Percentiles rank a stretch among this genome's conserved stretches.
Evolutionary conservation across 2,329 filamentous ascomycete genomes (phyloP).

Genomic region (Botrytis medusae): DNA sequence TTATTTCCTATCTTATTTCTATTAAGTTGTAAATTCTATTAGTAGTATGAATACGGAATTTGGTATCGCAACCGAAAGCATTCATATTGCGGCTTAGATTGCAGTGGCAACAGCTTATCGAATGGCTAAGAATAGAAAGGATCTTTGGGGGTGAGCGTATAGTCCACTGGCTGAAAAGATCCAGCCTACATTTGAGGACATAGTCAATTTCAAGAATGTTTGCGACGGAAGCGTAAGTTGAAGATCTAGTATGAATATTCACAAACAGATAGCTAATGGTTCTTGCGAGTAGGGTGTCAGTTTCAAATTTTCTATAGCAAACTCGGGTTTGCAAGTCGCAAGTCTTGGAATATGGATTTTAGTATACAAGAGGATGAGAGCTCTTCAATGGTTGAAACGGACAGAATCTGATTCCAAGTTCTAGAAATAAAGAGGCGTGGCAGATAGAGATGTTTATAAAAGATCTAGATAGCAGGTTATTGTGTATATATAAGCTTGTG

Average conservation of each 20-base stretch:
- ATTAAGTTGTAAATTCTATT: slow-evolving; percentile 26
- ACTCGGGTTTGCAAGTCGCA: background rate
- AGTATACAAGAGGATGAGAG: slow-evolving; percentile 1
- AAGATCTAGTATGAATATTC: background rate
- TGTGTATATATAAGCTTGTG: background rate
- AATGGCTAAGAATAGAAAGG: slow-evolving; percentile 27
- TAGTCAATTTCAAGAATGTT: slow-evolving; percentile 30
- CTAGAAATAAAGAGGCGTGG: too few relatives aligned
- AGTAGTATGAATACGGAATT: slow-evolving; percentile 23
- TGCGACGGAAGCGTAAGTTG: slow-evolving; percentile 27
- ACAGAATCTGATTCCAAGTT: background rate
- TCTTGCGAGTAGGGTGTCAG: background rate
- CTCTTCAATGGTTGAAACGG: slow-evolving; percentile 5
- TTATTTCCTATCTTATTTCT: slow-evolving; percentile 26
- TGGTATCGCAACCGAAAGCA: slow-evolving; percentile 22
- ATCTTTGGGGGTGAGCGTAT: slow-evolving; percentile 33
- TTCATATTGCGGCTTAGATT: slow-evolving; percentile 27
- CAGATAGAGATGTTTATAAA: too few relatives aligned
- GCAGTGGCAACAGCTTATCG: slow-evolving; percentile 28
- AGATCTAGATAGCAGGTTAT: background rate
- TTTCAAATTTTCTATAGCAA: background rate
- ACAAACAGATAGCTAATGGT: background rate
- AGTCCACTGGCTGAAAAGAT: slow-evolving; percentile 26
- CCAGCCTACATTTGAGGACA: slow-evolving; percentile 28
- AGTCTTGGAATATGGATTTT: slow-evolving; percentile 15